phyloP scores from a whole-genome alignment of 2,329 filamentous ascomycete species.

The Paraphoma chrysanthemicola region DNA sequence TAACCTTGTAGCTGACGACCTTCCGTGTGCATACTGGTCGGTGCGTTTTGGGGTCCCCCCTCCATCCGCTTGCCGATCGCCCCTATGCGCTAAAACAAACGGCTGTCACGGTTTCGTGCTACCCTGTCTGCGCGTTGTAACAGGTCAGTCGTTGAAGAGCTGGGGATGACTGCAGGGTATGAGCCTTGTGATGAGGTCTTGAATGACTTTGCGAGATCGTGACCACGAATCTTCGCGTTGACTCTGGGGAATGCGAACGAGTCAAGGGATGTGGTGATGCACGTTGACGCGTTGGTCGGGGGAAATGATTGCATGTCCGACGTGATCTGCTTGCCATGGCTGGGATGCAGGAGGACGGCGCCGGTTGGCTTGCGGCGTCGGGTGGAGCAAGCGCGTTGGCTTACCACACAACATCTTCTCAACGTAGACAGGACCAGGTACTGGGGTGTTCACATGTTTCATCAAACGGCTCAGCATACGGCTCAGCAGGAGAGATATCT shows the following conservation, averaged over 20 bases:
- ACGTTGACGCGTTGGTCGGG: background rate
- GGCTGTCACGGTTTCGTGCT: constrained; percentile 42
- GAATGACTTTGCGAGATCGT: background rate
- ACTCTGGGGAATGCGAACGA: constrained; percentile 10
- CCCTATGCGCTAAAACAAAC: constrained; percentile 39
- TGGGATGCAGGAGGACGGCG: constrained; percentile 1
- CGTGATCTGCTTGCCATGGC: background rate
- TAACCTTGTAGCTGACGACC: constrained; percentile 11
- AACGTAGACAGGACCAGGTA: background rate
- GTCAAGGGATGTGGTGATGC: background rate
- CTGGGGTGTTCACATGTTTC: constrained; percentile 6
- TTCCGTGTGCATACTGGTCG: constrained; percentile 16
- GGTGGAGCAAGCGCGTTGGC: background rate
- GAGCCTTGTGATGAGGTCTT: constrained; percentile 8
- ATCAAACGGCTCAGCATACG: constrained; percentile 3
- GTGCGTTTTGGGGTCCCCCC: constrained; percentile 10
- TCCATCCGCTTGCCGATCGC: constrained; percentile 27
- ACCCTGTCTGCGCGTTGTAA: constrained; percentile 17
- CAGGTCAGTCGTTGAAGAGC: constrained; percentile 9
- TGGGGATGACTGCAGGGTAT: constrained; percentile 14
- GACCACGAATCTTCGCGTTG: background rate
- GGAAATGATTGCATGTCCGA: background rate
- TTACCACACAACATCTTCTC: background rate
- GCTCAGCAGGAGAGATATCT: background rate
- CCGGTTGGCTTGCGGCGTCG: constrained; percentile 1